Conservation (phyloP, 192 early-diverging fungal species). For the Chytriomyces hyalinus region DNA sequence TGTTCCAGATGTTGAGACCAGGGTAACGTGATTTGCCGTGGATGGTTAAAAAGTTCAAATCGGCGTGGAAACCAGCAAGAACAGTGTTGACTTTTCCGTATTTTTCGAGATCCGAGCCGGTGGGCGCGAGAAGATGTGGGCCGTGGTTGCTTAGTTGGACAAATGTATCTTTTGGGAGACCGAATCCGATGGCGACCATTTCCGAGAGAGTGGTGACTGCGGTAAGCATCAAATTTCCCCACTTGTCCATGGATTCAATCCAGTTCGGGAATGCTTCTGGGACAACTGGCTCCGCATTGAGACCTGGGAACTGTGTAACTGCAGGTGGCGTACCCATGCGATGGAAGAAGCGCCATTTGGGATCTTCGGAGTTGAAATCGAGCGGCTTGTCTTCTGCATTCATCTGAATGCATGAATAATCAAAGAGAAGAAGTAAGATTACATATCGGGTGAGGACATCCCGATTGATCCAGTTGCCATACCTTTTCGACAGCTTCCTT, state of each 20-base stretch:
- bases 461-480: not conserved
- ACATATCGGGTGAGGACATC: too few relatives aligned
- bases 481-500: conserved; percentile 54
- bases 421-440: too few relatives aligned
- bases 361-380: conserved; percentile 60
- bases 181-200: conserved; percentile 72
- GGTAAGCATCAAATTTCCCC: conserved; percentile 64
- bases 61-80: conserved; percentile 66
- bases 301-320: conserved; percentile 61
- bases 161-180: conserved; percentile 61
- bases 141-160: conserved; percentile 61
- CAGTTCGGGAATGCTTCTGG: conserved; percentile 73
- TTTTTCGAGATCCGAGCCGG: conserved; percentile 67
- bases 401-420: conserved; percentile 41
- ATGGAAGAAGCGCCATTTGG: conserved; percentile 74
- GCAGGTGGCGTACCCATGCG: conserved; percentile 62
- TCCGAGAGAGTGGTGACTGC: conserved; percentile 60
- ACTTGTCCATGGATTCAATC: conserved; percentile 64
- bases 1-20: conserved; percentile 76
- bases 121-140: conserved; percentile 74
- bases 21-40: conserved; percentile 78
- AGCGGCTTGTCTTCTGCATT: conserved; percentile 62
- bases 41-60: conserved; percentile 72
- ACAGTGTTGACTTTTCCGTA: conserved; percentile 67
- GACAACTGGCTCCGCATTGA: conserved; percentile 69